Evolutionary conservation across 345 rosid genomes (phyloP).

Genomic region (Viola odorata): DNA sequence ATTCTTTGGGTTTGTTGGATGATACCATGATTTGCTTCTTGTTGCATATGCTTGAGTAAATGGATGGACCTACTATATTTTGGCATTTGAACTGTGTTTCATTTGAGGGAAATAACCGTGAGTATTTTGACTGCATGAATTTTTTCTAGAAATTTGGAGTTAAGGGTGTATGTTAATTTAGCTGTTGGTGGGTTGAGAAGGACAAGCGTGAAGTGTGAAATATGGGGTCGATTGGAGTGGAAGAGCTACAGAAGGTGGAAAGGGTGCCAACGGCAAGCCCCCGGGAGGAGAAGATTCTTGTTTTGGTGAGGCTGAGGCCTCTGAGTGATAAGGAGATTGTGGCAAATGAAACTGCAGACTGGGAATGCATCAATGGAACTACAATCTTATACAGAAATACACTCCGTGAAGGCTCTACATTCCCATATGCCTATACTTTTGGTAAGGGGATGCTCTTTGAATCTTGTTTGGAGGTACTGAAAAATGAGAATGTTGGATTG

Average conservation of each 20-base stretch:
- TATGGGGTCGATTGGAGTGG: conserved; percentile 81
- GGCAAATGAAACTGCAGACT: conserved; percentile 74
- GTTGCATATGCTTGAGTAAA: conserved; percentile 27
- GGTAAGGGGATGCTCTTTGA: conserved; percentile 41
- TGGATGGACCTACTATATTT: conserved; percentile 22
- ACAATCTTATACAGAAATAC: conserved; percentile 84
- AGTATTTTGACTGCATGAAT: conserved; percentile 16
- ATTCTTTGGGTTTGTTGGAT: conserved; percentile 46
- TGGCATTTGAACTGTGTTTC: conserved; percentile 34
- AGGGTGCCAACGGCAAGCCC: conserved; percentile 53
- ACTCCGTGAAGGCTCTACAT: conserved; percentile 89
- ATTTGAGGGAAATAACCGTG: conserved; percentile 29
- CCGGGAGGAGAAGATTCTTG: conserved; percentile 84
- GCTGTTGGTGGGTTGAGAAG: conserved; percentile 22
- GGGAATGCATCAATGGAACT: conserved; percentile 93
- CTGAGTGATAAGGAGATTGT: conserved; percentile 76
- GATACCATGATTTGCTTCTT: conserved; percentile 39
- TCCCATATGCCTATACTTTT: conserved; percentile 82
- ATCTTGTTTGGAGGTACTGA: not conserved
- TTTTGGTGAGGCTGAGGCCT: conserved; percentile 91
- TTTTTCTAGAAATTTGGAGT: conserved; percentile 14
- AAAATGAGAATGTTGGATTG: not conserved
- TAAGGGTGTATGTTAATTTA: conserved; percentile 24
- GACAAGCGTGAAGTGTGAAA: conserved; percentile 19
- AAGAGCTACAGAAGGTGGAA: conserved; percentile 63